Evolutionary conservation across 768 basidiomycete species (phyloP).

Genomic region (Boletus reticuloceps): DNA sequence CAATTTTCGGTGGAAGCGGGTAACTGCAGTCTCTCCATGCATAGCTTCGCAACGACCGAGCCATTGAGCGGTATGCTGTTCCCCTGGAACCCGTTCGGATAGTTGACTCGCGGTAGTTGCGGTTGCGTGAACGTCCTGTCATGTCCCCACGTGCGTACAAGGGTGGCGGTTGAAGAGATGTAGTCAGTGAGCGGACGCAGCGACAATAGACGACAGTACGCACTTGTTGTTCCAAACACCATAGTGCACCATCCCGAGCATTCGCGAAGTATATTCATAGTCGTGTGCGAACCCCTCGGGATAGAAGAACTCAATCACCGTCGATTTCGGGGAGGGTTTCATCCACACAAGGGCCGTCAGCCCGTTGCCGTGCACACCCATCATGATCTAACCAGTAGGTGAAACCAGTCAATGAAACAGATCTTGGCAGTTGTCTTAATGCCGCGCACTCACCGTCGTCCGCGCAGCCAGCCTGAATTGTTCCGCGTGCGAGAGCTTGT

Average conservation of each 20-base stretch:
- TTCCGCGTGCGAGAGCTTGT: conserved; percentile 74
- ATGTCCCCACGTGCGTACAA: too few relatives aligned
- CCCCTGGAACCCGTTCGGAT: conserved; percentile 89
- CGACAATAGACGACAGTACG: conserved; percentile 13
- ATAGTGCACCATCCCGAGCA: conserved; percentile 79
- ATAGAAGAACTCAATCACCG: conserved; percentile 92
- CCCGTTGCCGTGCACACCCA: conserved; percentile 94
- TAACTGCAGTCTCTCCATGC: conserved; percentile 47
- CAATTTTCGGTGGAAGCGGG: background rate
- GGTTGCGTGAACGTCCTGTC: conserved; percentile 44
- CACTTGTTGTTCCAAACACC: conserved; percentile 81
- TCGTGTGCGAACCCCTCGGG: conserved; percentile 83
- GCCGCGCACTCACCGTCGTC: conserved; percentile 66
- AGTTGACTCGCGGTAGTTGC: conserved; percentile 60
- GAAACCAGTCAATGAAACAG: background rate
- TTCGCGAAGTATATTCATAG: conserved; percentile 79
- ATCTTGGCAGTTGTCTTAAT: background rate
- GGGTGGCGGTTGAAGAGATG: too few relatives aligned
- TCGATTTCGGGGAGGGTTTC: conserved; percentile 76
- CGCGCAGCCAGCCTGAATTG: conserved; percentile 79
- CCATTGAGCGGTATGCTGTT: conserved; percentile 85
- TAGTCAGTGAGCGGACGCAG: background rate
- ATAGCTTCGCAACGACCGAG: conserved; percentile 58
- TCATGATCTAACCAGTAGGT: conserved; percentile 68
- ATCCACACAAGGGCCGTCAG: conserved; percentile 90